These are phyloP conservation scores for Cenchrus purpureus DNA, from an alignment of 176 grass and related monocot genomes.

Conservation along the genomic window DNA sequence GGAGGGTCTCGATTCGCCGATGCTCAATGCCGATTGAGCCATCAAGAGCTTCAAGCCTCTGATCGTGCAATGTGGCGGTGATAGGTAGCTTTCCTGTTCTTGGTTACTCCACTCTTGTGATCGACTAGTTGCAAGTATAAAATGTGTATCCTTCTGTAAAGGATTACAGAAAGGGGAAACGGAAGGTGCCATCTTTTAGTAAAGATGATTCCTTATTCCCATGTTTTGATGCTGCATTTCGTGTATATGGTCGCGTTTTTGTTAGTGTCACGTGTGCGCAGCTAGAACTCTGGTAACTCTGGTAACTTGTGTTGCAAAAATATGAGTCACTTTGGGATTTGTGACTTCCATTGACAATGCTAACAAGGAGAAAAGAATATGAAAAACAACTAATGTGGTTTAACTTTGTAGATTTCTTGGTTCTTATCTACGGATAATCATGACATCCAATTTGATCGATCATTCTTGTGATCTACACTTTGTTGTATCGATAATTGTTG, in stretches of 20 bases:
- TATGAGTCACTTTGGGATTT: background rate
- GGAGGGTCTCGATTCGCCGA: conserved; percentile 73
- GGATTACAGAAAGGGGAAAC: conserved; percentile 38
- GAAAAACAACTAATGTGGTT: background rate
- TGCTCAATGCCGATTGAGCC: conserved; percentile 52
- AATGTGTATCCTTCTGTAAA: conserved; percentile 59
- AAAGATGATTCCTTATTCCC: conserved; percentile 58
- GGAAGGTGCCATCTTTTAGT: conserved; percentile 46
- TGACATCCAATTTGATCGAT: background rate
- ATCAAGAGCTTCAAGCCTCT: conserved; percentile 3
- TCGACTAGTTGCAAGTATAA: conserved; percentile 45
- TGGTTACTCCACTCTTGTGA: conserved; percentile 43
- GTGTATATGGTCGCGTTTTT: conserved; percentile 41
- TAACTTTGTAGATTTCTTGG: background rate
- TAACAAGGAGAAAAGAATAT: background rate
- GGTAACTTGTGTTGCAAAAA: background rate
- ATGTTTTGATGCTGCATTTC: conserved; percentile 60
- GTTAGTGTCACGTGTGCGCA: conserved; percentile 1
- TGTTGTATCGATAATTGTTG: background rate
- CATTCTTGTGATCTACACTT: background rate
- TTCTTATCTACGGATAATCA: background rate
- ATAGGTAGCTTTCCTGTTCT: conserved; percentile 39
- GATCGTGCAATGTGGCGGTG: conserved; percentile 15
- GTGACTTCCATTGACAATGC: conserved; percentile 14
- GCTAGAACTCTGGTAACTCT: conserved; percentile 30